Evolutionary conservation across 2,329 filamentous ascomycete species (phyloP).

Genomic region (Botryotinia calthae): DNA sequence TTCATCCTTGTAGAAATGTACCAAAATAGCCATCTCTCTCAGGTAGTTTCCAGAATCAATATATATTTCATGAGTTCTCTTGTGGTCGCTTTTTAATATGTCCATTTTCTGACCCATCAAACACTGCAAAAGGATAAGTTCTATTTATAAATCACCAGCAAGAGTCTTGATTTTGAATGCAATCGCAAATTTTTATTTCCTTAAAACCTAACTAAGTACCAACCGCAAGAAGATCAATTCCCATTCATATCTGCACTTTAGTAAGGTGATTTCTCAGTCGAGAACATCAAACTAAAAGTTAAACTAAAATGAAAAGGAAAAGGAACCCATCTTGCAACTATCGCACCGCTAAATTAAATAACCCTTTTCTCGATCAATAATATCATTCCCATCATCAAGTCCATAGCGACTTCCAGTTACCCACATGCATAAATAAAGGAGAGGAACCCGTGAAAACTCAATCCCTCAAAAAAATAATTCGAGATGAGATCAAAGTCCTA

Average conservation of each 20-base stretch:
- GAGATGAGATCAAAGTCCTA: conserved; percentile 22
- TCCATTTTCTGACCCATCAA: neutral
- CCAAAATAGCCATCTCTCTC: neutral
- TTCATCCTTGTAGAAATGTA: neutral
- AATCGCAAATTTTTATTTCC: neutral
- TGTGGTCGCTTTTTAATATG: neutral
- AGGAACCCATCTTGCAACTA: neutral
- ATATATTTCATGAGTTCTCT: neutral
- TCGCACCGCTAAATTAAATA: neutral
- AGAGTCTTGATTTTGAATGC: neutral
- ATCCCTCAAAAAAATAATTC: neutral
- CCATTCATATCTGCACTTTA: neutral
- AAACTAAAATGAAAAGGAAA: neutral
- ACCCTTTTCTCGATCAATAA: neutral
- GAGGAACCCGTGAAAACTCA: neutral
- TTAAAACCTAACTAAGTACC: neutral
- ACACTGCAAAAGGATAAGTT: neutral
- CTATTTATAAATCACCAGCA: neutral
- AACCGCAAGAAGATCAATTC: neutral
- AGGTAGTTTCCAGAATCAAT: neutral
- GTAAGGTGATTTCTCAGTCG: neutral
- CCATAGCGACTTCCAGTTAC: neutral
- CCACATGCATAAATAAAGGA: neutral
- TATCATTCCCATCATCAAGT: conserved; percentile 2
- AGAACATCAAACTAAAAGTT: neutral